phyloP scores from a whole-genome alignment of 345 rosid genomes.

The Draba incana region DNA sequence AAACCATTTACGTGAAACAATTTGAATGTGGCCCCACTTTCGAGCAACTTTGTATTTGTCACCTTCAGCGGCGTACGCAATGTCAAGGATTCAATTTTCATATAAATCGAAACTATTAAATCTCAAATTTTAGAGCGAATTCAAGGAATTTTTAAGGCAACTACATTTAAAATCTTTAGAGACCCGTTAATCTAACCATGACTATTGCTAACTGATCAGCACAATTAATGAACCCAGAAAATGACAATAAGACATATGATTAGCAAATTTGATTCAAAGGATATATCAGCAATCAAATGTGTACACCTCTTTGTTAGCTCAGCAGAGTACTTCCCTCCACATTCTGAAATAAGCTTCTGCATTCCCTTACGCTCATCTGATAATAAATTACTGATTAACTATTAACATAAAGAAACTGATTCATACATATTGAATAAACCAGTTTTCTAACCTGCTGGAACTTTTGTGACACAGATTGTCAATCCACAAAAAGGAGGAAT shows the following conservation, averaged over 20 bases:
- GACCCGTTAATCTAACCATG: slow-evolving; percentile 16
- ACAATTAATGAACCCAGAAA: slow-evolving; percentile 23
- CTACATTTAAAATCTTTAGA: slow-evolving; percentile 15
- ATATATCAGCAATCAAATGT: slow-evolving; percentile 92
- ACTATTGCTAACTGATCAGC: slow-evolving; percentile 4
- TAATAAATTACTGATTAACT: slow-evolving; percentile 39
- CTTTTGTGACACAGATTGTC: slow-evolving; percentile 75
- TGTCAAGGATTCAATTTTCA: slow-evolving; percentile 54
- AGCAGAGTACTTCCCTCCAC: slow-evolving; percentile 88
- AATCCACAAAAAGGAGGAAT: slow-evolving; percentile 93
- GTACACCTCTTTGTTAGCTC: slow-evolving; percentile 86
- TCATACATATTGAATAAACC: slow-evolving; percentile 24
- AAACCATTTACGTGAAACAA: slow-evolving; percentile 86
- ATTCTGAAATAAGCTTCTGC: slow-evolving; percentile 56
- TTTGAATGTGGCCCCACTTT: slow-evolving; percentile 86
- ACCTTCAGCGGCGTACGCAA: slow-evolving; percentile 77
- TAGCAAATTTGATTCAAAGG: slow-evolving; percentile 51
- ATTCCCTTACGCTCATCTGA: slow-evolving; percentile 84
- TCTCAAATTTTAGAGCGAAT: neutral
- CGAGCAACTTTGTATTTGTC: slow-evolving; percentile 90
- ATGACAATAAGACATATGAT: slow-evolving; percentile 26
- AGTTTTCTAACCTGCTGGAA: slow-evolving; percentile 62
- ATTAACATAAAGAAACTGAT: slow-evolving; percentile 28
- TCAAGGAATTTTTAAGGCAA: slow-evolving; percentile 1
- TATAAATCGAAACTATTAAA: slow-evolving; percentile 4